These are phyloP conservation scores for Psilocybe tampanensis DNA, from an alignment of 768 basidiomycete species.

Conservation along the genomic window DNA sequence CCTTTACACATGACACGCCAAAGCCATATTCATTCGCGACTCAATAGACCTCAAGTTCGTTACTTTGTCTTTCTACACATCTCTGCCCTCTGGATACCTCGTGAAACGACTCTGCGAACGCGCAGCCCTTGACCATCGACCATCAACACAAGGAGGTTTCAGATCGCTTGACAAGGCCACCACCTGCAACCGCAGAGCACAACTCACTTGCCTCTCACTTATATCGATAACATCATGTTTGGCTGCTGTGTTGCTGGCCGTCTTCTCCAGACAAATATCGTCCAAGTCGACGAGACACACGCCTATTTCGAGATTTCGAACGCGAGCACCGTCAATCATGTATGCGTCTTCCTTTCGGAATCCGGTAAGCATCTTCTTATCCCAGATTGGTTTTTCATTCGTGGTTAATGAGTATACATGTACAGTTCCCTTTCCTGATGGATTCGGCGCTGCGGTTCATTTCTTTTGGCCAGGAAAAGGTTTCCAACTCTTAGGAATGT, in stretches of 20 bases:
- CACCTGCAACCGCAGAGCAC: too few relatives aligned
- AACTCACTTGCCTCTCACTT: background rate
- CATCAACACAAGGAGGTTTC: too few relatives aligned
- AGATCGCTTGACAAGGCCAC: too few relatives aligned
- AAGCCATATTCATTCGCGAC: background rate
- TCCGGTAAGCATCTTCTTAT: conserved; percentile 49
- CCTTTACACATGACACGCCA: conserved; percentile 2
- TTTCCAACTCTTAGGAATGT: conserved; percentile 87
- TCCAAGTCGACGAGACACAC: conserved; percentile 83
- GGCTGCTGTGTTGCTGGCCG: conserved; percentile 82
- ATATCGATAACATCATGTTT: conserved; percentile 61
- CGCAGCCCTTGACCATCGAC: too few relatives aligned
- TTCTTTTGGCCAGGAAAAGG: conserved; percentile 88
- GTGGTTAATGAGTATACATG: background rate
- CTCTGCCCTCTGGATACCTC: too few relatives aligned
- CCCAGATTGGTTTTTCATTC: background rate
- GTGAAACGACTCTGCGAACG: too few relatives aligned
- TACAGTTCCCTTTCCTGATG: conserved; percentile 77
- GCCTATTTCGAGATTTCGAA: conserved; percentile 75
- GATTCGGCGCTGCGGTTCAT: conserved; percentile 83
- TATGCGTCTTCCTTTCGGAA: conserved; percentile 84
- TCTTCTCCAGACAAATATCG: conserved; percentile 76
- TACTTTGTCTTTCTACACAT: too few relatives aligned
- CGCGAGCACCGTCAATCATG: conserved; percentile 78
- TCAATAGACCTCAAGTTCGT: background rate